Evolutionary conservation across 108 stramenopile genomes (phyloP), one percentile per base, ranked within the genome.

Genomic region (Bacterosira constricta): DNA sequence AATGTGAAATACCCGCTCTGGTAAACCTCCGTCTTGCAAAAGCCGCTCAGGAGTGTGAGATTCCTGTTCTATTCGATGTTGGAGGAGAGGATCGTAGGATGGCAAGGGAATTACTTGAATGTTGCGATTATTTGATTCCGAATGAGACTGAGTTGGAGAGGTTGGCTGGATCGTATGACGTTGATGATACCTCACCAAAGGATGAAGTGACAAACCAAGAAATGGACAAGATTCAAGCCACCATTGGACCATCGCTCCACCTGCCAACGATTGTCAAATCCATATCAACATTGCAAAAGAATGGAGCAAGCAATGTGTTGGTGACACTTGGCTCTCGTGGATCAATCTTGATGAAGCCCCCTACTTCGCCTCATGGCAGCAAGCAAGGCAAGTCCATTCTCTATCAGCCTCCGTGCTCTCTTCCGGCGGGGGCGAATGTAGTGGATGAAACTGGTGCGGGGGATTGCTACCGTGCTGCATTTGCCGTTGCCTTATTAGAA

Each of bases 401-500:
- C 25, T 88, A 85, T 20, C 73, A 79, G 26, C 73, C 79, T 7
- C 55, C 86, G 12, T 73, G 71, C 34, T 35, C 34, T 8, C 60
- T 86, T 0, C 73, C 65, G n/a, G 13, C 58, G 4, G 59, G 46
- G n/a, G 42, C 34, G n/a, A 54, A 52, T 9, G 90, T 89, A 0
- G 81, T 91, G 9, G 93, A 94, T 60, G 90, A 90, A 73, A 91
- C 93, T 5, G 90, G 89, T 3, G 90, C 93, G 0, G 93, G 93
- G 5, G 93, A 94, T 66, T 90, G 89, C 45, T 94, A 81, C 65
- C 88, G 93, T 37, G 90, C 93, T 30, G 93, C 80, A 6, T 90
- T 94, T 80, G 85, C 82, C n/a, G 90, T 90, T 15, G 90, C 88
- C 17, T 31, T 89, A 12, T 54, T 83, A 12, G 86, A 90, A 58